Base-by-base conservation (phyloP, 352 stramenopile species). In the Phytophthora macrochlamydospora region DNA sequence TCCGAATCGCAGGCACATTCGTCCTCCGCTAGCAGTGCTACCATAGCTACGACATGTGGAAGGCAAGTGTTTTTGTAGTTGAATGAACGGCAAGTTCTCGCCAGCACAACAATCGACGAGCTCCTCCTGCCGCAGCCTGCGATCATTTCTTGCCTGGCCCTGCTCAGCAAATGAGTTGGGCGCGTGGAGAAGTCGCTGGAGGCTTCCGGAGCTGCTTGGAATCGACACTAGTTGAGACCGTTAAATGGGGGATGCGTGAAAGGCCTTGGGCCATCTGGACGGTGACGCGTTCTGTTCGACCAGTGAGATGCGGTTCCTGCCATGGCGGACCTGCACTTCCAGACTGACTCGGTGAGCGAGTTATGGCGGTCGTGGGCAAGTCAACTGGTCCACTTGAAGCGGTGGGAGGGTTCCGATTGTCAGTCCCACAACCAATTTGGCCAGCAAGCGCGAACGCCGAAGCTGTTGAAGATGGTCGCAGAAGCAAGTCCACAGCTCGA, bases 401-500 rank as follows among this genome's bases (percentile, higher is more conserved):
- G 35, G 6, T 11, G 35, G 6, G 35, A 40, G 35, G 35, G 35
- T 40, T 40, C 35, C 35, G 35, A 40, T 40, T 40, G 6, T 40
- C 35, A 40, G 35, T 6, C 6, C 35, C 35, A 40, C 35, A 40
- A 40, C 9, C 9, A 11, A 40, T 11, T 40, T 40, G 35, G 35
- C 35, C 35, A 11, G 35, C 35, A 40, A 40, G 35, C 9, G 6
- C 35, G 35, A 6, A 48, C 52, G 30, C 14, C 18, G 18, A 52
- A 18, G 11, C 24, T 14, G 14, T 18, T 9, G 37, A 7, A 37
- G 28, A 52, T 52, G 46, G 50, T 50, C 11, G 35, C 54, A 7
- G 9, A 60, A 29, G 52, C 59, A 57, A 78, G 71, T 12, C 71
- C 71, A 32, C 58, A 71, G 55, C 50, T 59, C 18, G 56, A 57